A percentile compares a stretch with the other conserved stretches of the same genome.
phyloP scores from a whole-genome alignment of 1,284 basidiomycete genomes.

The Cryptococcus sp. region DNA sequence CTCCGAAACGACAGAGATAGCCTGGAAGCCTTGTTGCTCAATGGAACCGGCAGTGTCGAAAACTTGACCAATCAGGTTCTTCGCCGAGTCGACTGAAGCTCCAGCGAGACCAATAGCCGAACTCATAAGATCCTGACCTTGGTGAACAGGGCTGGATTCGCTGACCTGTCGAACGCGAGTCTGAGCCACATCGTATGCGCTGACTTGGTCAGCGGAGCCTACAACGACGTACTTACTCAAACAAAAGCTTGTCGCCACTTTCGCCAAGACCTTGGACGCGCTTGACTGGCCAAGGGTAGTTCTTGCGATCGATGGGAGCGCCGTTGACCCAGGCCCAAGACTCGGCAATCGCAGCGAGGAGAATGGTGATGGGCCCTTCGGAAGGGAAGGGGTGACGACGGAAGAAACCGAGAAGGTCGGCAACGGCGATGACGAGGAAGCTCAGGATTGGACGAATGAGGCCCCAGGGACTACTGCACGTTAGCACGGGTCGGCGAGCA shows the following conservation, averaged over 20 bases:
- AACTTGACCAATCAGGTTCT: neutral
- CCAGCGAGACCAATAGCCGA: constrained; percentile 6
- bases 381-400: constrained; percentile 27
- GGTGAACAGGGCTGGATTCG: constrained; percentile 8
- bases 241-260: neutral
- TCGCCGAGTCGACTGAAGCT: constrained; percentile 5
- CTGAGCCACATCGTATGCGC: constrained; percentile 5
- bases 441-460: constrained; percentile 28
- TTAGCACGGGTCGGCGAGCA: neutral
- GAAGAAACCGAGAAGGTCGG: constrained; percentile 30
- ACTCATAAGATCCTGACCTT: constrained; percentile 9
- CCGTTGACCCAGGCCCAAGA: constrained; percentile 13
- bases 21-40: constrained; percentile 8
- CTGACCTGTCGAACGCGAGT: neutral
- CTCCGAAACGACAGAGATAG: constrained; percentile 1
- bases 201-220: neutral
- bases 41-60: constrained; percentile 7
- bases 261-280: constrained; percentile 12
- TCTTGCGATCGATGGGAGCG: constrained; percentile 5
- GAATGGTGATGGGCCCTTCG: constrained; percentile 21
- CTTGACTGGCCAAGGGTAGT: constrained; percentile 12
- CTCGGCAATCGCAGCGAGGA: constrained; percentile 29
- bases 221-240: neutral
- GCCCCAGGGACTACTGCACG: constrained; percentile 16
- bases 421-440: constrained; percentile 25